A percentile compares a stretch with the other conserved stretches of the same genome.
Conservation (phyloP, 805 yeast species). For the Candida ortonii region DNA sequence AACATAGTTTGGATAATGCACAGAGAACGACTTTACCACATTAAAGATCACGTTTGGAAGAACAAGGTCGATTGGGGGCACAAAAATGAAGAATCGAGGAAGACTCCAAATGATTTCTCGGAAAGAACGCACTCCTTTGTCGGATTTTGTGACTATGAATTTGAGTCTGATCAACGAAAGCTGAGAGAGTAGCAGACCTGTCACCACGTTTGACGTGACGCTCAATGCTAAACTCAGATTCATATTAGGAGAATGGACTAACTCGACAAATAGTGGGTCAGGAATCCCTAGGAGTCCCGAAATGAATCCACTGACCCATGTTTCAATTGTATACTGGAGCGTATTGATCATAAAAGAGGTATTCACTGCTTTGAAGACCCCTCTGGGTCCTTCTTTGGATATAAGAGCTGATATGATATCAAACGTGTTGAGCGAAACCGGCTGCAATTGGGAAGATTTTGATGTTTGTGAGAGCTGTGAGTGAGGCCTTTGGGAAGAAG, state of each 20-base stretch:
- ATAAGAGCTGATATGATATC: constrained; percentile 63
- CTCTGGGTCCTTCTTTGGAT: constrained; percentile 69
- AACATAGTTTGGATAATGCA: constrained; percentile 48
- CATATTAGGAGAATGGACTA: constrained; percentile 77
- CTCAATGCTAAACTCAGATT: constrained; percentile 63
- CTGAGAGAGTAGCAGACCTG: constrained; percentile 75
- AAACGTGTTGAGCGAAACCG: constrained; percentile 57
- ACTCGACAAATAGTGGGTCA: constrained; percentile 83
- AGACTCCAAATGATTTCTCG: constrained; percentile 59
- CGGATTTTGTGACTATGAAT: constrained; percentile 56
- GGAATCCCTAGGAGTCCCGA: constrained; percentile 81
- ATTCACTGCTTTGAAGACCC: constrained; percentile 70
- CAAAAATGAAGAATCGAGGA: constrained; percentile 40
- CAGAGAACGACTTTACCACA: constrained; percentile 27
- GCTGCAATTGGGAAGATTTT: constrained; percentile 36
- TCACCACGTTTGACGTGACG: constrained; percentile 65
- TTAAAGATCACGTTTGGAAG: constrained; percentile 54
- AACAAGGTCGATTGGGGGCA: constrained; percentile 55
- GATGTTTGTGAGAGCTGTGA: neutral
- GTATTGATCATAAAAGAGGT: constrained; percentile 79
- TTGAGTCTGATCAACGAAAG: constrained; percentile 77
- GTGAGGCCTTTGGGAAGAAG: neutral
- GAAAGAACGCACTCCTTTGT: constrained; percentile 58
- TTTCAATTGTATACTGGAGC: constrained; percentile 70
- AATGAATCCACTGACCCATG: constrained; percentile 88